A percentile compares a stretch with the other conserved stretches of the same genome.
Conservation (phyloP, 176 grass and related monocot genomes). For the Raddia distichophylla region DNA sequence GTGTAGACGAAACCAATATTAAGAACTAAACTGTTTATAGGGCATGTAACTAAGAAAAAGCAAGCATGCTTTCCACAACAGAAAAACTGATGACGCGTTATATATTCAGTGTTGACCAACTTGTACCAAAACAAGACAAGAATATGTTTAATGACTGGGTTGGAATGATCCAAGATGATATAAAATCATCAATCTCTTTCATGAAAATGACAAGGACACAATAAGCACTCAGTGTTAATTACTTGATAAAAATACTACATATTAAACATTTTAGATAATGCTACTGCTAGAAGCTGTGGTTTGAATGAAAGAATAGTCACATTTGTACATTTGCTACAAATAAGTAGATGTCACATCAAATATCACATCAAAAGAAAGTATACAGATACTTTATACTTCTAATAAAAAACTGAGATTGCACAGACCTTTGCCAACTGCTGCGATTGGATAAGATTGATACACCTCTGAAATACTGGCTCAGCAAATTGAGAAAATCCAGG, state of each 20-base stretch:
- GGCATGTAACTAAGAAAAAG: background rate
- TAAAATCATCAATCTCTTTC: background rate
- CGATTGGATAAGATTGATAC: slow-evolving; percentile 81
- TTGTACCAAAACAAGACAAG: background rate
- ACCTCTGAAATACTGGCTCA: slow-evolving; percentile 92
- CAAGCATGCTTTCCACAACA: slow-evolving; percentile 34
- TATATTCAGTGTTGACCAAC: slow-evolving; percentile 10
- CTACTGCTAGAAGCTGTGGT: background rate
- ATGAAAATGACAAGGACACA: background rate
- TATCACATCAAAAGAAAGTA: background rate
- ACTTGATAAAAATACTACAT: background rate
- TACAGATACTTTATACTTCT: background rate
- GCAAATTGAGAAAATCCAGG: slow-evolving; percentile 95
- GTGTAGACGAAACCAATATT: slow-evolving; percentile 20
- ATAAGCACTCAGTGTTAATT: slow-evolving; percentile 10
- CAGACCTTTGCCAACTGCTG: slow-evolving; percentile 91
- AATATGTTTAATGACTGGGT: background rate
- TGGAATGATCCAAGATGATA: slow-evolving; percentile 9
- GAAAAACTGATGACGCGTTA: slow-evolving; percentile 10
- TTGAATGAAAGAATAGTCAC: background rate
- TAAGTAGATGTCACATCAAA: slow-evolving; percentile 6
- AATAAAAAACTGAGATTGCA: slow-evolving; percentile 16
- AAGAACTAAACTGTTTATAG: slow-evolving; percentile 7
- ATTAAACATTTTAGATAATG: background rate
- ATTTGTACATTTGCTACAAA: background rate